Base-by-base conservation (phyloP, 371 early-diverging fungal genomes). In the Lichtheimia hyalospora region DNA sequence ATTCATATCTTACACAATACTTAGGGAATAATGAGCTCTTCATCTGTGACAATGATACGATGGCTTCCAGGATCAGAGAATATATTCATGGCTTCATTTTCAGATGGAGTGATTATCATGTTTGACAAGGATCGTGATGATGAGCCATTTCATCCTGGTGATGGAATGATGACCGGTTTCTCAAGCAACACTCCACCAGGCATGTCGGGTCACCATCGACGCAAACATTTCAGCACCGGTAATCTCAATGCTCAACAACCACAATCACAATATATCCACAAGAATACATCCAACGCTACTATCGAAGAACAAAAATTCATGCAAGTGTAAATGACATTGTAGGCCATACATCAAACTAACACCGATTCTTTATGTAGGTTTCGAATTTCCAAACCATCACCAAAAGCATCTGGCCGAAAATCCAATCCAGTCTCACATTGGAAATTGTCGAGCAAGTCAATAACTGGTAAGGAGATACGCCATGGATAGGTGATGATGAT, bases 91-190 rank as follows among this genome's bases (percentile, higher is more conserved):
- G 96, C 88, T 0, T 84, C 94, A 0, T 92, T 88, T 50, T 84
- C 87, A 8, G 89, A 91, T 67, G 93, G 93, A 15, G 81, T 84
- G 7, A 71, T 96, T 10, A 79, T 95, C 71, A 68, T 92, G 5
- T 90, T 92, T 77, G 96, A 97, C 73, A 91, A 93, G 64, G 91
- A 91, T 5, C 87, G 89, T 56, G 97, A 96, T 25, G 96, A 96
- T 60, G 77, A 71, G 3, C 39, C 58, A 1, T 76, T 76, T 60
- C 67, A 70, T 68, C 73, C 73, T 8, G 72, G 57, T 24, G 64
- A 70, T 61, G 61, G 42, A 46, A 46, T 46, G 46, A 46, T 46
- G 46, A 46, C 46, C 10, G 46, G 46, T 1, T 46, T 46, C 46
- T 46, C 46, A 21, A 21, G 46, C 46, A 46, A 46, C 16, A 48